Evolutionary conservation across 2,329 filamentous ascomycete genomes (phyloP).

Genomic region (Colletotrichum truncatum): DNA sequence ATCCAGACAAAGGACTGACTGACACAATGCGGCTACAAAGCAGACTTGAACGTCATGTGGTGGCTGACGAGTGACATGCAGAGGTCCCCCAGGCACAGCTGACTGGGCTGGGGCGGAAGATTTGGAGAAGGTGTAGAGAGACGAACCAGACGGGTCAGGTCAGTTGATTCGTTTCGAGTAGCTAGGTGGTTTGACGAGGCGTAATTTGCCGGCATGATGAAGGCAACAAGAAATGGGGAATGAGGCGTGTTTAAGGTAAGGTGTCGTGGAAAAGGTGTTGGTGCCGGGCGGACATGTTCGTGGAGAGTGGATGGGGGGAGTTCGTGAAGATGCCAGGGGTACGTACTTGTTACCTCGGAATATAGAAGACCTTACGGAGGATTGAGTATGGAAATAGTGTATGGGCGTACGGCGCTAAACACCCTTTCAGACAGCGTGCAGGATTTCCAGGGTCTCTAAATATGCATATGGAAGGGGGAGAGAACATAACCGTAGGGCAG

Average conservation of each 20-base stretch:
- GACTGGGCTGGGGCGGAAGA: not conserved
- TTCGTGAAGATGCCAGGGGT: not conserved
- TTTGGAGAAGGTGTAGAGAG: not conserved
- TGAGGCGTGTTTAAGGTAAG: slow-evolving; percentile 3
- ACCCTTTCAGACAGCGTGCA: not conserved
- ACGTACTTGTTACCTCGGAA: no score
- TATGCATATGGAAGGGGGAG: slow-evolving; percentile 6
- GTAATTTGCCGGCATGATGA: slow-evolving; percentile 23
- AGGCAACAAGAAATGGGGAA: not conserved
- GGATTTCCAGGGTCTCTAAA: slow-evolving; percentile 20
- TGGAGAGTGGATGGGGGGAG: slow-evolving; percentile 5
- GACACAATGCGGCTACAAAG: slow-evolving; percentile 28
- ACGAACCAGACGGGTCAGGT: slow-evolving; percentile 6
- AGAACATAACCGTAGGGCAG: not conserved
- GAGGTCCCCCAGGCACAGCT: not conserved
- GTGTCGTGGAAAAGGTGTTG: not conserved
- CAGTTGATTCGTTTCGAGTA: slow-evolving; percentile 18
- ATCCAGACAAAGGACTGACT: slow-evolving; percentile 17
- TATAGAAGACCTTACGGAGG: no score
- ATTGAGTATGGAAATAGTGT: not conserved
- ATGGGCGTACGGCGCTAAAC: not conserved
- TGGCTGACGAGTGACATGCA: slow-evolving; percentile 21
- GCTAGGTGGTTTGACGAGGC: not conserved
- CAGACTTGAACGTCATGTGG: slow-evolving; percentile 26
- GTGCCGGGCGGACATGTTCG: not conserved